Evolutionary conservation across 73 alveolate genomes (phyloP).

Genomic region (Paramecium tetraurelia): DNA sequence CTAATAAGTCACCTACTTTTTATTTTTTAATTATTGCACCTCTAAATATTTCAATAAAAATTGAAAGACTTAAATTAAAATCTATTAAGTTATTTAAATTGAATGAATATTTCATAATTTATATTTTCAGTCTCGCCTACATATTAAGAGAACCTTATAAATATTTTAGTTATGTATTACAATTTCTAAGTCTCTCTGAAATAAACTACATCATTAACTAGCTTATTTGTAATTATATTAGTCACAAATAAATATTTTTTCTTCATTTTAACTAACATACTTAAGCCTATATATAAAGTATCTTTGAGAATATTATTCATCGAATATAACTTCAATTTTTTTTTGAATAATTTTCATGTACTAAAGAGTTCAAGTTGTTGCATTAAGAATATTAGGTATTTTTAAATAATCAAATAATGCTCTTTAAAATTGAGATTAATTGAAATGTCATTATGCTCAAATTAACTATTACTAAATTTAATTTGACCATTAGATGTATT

Average conservation of each 20-base stretch:
- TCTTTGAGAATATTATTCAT: neutral
- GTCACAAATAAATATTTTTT: too few relatives aligned
- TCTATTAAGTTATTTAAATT: neutral
- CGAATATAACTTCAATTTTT: neutral
- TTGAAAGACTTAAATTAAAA: neutral
- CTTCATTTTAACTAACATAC: neutral
- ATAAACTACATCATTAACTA: too few relatives aligned
- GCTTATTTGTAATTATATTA: neutral
- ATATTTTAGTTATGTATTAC: too few relatives aligned
- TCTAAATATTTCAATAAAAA: neutral
- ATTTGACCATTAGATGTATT: neutral
- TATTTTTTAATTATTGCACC: too few relatives aligned
- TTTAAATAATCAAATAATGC: neutral
- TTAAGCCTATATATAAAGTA: neutral
- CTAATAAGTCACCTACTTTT: too few relatives aligned
- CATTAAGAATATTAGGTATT: neutral
- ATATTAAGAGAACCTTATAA: neutral
- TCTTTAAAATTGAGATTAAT: neutral
- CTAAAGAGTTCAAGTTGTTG: neutral
- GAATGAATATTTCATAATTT: neutral
- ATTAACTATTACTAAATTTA: neutral
- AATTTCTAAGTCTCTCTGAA: neutral
- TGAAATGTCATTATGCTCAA: neutral
- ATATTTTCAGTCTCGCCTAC: too few relatives aligned
- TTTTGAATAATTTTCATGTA: neutral